phyloP scores from a whole-genome alignment of 768 basidiomycete genomes.

The Calocybe cyanea region DNA sequence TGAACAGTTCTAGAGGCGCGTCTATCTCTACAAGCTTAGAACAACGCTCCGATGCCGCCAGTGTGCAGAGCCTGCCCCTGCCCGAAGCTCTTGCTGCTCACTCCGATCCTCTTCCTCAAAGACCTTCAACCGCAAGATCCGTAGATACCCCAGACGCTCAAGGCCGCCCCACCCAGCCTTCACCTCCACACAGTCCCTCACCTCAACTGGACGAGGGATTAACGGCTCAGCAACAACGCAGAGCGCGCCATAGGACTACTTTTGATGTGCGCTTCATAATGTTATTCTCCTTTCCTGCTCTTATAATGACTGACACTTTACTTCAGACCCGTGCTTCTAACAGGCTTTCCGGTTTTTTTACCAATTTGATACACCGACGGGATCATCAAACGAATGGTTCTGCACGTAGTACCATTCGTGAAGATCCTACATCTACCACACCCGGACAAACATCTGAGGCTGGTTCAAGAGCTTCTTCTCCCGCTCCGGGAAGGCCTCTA shows the following conservation, averaged over 20 bases:
- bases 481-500: constrained; percentile 44
- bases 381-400: constrained; percentile 35
- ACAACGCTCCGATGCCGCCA: constrained; percentile 45
- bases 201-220: constrained; percentile 24
- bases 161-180: constrained; percentile 1
- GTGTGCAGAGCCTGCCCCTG: constrained; percentile 60
- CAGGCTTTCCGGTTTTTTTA: constrained; percentile 83
- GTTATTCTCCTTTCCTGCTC: constrained; percentile 5
- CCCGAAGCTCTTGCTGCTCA: constrained; percentile 50
- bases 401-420: constrained; percentile 29
- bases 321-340: constrained; percentile 48
- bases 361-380: constrained; percentile 70
- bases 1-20: constrained; percentile 28
- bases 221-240: constrained; percentile 31
- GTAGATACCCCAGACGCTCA: constrained; percentile 14
- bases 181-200: constrained; percentile 25
- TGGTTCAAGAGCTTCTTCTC: constrained; percentile 53
- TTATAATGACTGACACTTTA: not conserved
- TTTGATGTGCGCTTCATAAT: constrained; percentile 56
- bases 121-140: constrained; percentile 30
- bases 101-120: constrained; percentile 25
- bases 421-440: constrained; percentile 19
- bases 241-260: constrained; percentile 45
- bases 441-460: constrained; percentile 30
- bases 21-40: constrained; percentile 36